Evolutionary conservation across 2,329 filamentous ascomycete genomes (phyloP), one percentile per base, ranked within the genome.

Genomic region (Thielaviopsis ethacetica): DNA sequence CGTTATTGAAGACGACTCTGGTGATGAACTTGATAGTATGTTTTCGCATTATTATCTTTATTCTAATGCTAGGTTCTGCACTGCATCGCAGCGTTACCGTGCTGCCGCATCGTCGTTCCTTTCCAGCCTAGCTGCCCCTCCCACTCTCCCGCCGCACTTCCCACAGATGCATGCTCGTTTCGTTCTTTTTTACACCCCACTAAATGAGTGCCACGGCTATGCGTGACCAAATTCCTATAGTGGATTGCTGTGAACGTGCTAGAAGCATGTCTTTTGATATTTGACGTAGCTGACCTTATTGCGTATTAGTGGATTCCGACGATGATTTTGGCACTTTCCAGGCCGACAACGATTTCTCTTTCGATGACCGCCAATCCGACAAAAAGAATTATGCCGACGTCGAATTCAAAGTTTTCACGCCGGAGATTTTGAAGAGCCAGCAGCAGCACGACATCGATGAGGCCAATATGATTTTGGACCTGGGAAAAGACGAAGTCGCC

Each of bases 381-480:
- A 80, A 84, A 65, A 85, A 85, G 62, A 85, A 80, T 66, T 84
- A 86, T 59, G 77, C 86, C 1, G 85, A 96, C 68, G 84, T 95
- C 59, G 84, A 88, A 44, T 95, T 83, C 75, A 89, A 83, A 65
- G 87, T 97, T 34, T 85, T 85, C 67, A 80, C 82, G 62, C 91
- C 93, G 0, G 68, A 72, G 54, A 88, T 95, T 66, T 94, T 98
- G 60, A 84, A 93, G 68, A 77, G 74, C 38, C 87, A 95, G 67
- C 93, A 98, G 70, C 82, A 91, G 65, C 81, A 84, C 59, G 86
- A 96, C 71, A 82, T 98, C 65, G 79, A 85, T 65, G 91, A 97
- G 68, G 90, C 97, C 62, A 90, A 93, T 63, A 86, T 85, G 75
- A 91, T 98, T 63, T 78, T 98, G 41, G 88, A 91, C 61, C 84